Percentiles rank a stretch among this genome's conserved stretches.
Conservation (phyloP, 805 yeast genomes). For the Wickerhamomyces canadensis region DNA sequence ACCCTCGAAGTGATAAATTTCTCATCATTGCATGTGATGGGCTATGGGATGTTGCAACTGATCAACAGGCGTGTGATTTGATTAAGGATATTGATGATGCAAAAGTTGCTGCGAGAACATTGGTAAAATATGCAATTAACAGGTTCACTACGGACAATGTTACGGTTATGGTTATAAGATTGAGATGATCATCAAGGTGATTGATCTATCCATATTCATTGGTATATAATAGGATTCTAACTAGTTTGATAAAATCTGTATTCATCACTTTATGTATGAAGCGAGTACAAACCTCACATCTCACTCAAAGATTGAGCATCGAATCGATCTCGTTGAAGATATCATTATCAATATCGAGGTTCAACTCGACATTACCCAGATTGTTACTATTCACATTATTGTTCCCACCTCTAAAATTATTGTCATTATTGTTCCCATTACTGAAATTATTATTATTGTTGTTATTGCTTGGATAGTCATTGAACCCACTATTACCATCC, state of each 20-base stretch:
- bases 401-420: slow-evolving; percentile 1
- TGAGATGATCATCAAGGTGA: no score
- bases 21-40: slow-evolving; percentile 95
- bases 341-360: slow-evolving; percentile 14
- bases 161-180: slow-evolving; percentile 79
- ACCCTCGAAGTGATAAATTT: slow-evolving; percentile 56
- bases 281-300: no score
- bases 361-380: no score
- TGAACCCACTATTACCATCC: no score
- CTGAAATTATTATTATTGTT: slow-evolving; percentile 4
- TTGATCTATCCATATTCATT: no score
- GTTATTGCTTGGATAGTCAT: neutral
- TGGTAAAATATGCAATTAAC: slow-evolving; percentile 71
- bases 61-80: slow-evolving; percentile 74
- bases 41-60: slow-evolving; percentile 90
- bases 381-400: no score
- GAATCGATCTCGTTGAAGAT: slow-evolving; percentile 23
- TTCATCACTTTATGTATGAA: no score
- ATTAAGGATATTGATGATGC: slow-evolving; percentile 54
- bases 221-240: no score
- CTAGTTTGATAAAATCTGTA: no score
- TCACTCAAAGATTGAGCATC: slow-evolving; percentile 16
- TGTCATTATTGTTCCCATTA: slow-evolving; percentile 2
- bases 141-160: slow-evolving; percentile 84
- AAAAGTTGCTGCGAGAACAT: slow-evolving; percentile 55